Conservation (phyloP, 768 basidiomycete genomes). For the Rhizopogon salebrosus region DNA sequence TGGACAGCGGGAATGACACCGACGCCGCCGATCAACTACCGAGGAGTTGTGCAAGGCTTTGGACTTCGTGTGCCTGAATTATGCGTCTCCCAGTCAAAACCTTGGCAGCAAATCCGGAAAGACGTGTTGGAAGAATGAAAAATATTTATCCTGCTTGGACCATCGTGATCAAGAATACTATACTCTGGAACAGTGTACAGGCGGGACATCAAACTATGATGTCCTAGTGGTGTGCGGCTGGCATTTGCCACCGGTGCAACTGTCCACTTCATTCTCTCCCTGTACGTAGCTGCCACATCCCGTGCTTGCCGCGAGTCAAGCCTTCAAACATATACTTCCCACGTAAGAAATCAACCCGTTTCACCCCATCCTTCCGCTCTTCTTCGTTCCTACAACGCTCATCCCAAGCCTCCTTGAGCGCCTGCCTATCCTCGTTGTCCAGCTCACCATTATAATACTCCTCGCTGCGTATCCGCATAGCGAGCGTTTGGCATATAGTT, state of each 20-base stretch:
- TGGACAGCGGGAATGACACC: too few relatives aligned
- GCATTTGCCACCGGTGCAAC: too few relatives aligned
- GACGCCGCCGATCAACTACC: too few relatives aligned
- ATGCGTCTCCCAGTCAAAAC: too few relatives aligned
- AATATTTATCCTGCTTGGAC: too few relatives aligned
- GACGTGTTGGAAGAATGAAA: too few relatives aligned
- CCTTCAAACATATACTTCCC: slow-evolving; percentile 49
- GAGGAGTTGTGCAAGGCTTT: too few relatives aligned
- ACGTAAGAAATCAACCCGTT: slow-evolving; percentile 57
- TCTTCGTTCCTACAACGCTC: slow-evolving; percentile 34
- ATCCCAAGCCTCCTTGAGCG: slow-evolving; percentile 41
- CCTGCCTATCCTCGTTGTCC: slow-evolving; percentile 37
- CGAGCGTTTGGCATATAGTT: slow-evolving; percentile 40
- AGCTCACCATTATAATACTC: slow-evolving; percentile 62
- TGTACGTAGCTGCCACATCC: slow-evolving; percentile 65
- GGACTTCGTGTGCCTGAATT: too few relatives aligned
- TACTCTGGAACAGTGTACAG: too few relatives aligned
- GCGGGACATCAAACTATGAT: too few relatives aligned
- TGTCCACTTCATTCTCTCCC: slow-evolving; percentile 12
- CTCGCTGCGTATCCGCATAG: slow-evolving; percentile 37
- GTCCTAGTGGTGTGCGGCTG: neutral
- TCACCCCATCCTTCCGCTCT: slow-evolving; percentile 40
- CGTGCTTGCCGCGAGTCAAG: slow-evolving; percentile 45
- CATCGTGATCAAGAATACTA: too few relatives aligned
- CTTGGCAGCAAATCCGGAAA: too few relatives aligned